These are phyloP conservation scores for Podaxis mareebaensis DNA, from an alignment of 768 basidiomycete species.

Conservation along the genomic window DNA sequence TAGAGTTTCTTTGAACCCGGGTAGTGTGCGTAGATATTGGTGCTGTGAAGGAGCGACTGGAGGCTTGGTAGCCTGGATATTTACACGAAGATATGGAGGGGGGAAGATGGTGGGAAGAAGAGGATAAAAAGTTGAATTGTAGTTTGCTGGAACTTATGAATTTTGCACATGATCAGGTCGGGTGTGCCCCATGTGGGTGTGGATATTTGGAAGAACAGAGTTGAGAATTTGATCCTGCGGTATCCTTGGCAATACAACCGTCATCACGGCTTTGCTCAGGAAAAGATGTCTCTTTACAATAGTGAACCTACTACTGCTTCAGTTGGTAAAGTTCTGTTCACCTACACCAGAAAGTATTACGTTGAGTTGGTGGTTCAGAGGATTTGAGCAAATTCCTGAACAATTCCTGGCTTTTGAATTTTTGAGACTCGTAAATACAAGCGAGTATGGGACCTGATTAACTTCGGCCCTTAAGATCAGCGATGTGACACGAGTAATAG, in stretches of 20 bases:
- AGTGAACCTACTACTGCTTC: neutral
- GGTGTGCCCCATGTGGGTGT: neutral
- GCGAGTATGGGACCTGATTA: neutral
- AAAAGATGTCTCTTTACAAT: neutral
- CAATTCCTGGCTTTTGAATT: neutral
- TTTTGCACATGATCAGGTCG: slow-evolving; percentile 3
- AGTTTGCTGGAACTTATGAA: slow-evolving; percentile 3
- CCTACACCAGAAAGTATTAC: neutral
- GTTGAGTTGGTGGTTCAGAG: too few relatives aligned
- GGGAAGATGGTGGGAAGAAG: slow-evolving; percentile 18
- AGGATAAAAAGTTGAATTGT: slow-evolving; percentile 12
- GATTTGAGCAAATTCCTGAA: neutral
- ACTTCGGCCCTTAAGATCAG: neutral
- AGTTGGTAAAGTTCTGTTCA: neutral
- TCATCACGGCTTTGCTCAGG: neutral
- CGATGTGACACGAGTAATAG: neutral
- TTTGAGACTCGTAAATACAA: neutral
- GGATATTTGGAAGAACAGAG: slow-evolving; percentile 3
- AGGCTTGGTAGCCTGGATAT: slow-evolving; percentile 28
- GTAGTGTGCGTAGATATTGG: neutral
- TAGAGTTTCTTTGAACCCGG: neutral
- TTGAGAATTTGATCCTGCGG: slow-evolving; percentile 13
- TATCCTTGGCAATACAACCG: slow-evolving; percentile 23
- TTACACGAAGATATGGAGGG: slow-evolving; percentile 6
- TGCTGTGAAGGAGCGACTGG: slow-evolving; percentile 34